A percentile compares a stretch with the other conserved stretches of the same genome.
Conservation (phyloP, 169 alveolate species). For the Plasmodium relictum region DNA sequence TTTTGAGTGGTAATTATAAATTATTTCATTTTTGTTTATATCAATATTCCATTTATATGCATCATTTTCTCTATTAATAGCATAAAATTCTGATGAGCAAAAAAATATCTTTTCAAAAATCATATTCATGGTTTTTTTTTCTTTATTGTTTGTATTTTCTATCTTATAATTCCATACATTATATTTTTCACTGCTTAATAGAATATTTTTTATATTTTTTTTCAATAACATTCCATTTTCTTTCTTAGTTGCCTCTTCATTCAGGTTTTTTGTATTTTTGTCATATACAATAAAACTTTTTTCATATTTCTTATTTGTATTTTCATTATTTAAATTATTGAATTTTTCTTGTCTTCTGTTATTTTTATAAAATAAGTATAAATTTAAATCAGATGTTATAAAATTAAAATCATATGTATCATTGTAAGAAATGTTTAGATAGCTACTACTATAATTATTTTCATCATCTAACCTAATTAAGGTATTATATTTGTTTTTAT, state of each 20-base stretch:
- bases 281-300: not conserved
- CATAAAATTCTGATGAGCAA: slow-evolving; percentile 29
- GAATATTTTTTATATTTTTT: not conserved
- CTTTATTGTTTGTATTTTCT: not conserved
- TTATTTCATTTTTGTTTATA: not conserved
- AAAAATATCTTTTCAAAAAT: slow-evolving; percentile 20
- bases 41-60: slow-evolving; percentile 26
- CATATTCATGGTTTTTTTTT: not conserved
- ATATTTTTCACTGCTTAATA: not conserved
- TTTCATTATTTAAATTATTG: not conserved
- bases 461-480: slow-evolving; percentile 11
- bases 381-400: slow-evolving; percentile 20
- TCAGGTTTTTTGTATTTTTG: slow-evolving; percentile 3
- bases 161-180: slow-evolving; percentile 1
- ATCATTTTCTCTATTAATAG: slow-evolving; percentile 16
- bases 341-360: not conserved
- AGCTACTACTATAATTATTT: slow-evolving; percentile 6
- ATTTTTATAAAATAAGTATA: slow-evolving; percentile 9
- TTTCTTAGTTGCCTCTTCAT: not conserved
- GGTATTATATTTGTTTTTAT: not conserved
- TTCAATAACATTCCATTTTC: not conserved
- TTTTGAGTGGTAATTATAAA: slow-evolving; percentile 17
- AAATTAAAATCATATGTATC: slow-evolving; percentile 12
- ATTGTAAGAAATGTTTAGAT: slow-evolving; percentile 24
- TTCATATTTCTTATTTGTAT: not conserved